Percentiles rank a stretch among this genome's conserved stretches.
Evolutionary conservation across 805 yeast genomes (phyloP).

Genomic region (Cyberlindnera euphorbiae): DNA sequence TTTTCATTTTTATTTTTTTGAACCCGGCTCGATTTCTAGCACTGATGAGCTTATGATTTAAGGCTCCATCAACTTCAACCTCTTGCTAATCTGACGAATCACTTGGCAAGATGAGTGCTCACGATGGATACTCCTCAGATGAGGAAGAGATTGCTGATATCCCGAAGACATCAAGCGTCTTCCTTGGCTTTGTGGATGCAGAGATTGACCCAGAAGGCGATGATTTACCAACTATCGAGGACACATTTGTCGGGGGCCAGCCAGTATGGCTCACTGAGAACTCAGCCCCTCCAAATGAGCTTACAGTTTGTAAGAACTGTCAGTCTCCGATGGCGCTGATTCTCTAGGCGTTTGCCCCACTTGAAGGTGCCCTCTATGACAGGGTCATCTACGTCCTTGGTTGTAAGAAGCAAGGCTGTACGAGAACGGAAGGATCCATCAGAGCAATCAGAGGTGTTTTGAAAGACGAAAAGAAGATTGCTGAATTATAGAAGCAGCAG

Average conservation of each 20-base stretch:
- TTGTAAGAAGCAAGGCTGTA: slow-evolving; percentile 61
- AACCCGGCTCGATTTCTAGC: too few relatives aligned
- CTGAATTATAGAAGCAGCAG: slow-evolving; percentile 34
- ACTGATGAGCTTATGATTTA: too few relatives aligned
- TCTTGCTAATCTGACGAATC: too few relatives aligned
- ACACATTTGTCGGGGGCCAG: slow-evolving; percentile 78
- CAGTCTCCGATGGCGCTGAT: slow-evolving; percentile 56
- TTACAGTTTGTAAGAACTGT: slow-evolving; percentile 66
- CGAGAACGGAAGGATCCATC: slow-evolving; percentile 63
- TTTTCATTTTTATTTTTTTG: too few relatives aligned
- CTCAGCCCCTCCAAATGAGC: slow-evolving; percentile 49
- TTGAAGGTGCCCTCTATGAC: slow-evolving; percentile 68
- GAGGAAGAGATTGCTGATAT: slow-evolving; percentile 33
- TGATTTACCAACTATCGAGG: slow-evolving; percentile 46
- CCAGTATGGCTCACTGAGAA: slow-evolving; percentile 64
- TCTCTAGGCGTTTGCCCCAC: slow-evolving; percentile 76
- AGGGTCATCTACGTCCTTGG: slow-evolving; percentile 77
- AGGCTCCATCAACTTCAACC: background rate
- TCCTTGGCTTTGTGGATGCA: slow-evolving; percentile 62
- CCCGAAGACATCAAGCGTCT: slow-evolving; percentile 36
- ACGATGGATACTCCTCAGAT: slow-evolving; percentile 47
- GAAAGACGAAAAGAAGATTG: slow-evolving; percentile 49
- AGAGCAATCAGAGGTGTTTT: slow-evolving; percentile 74
- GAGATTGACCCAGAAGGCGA: slow-evolving; percentile 40
- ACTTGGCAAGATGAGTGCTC: slow-evolving; percentile 9